Evolutionary conservation across 805 yeast genomes (phyloP), one percentile per base, ranked within the genome.

Genomic region (Wickerhamiella brachini): DNA sequence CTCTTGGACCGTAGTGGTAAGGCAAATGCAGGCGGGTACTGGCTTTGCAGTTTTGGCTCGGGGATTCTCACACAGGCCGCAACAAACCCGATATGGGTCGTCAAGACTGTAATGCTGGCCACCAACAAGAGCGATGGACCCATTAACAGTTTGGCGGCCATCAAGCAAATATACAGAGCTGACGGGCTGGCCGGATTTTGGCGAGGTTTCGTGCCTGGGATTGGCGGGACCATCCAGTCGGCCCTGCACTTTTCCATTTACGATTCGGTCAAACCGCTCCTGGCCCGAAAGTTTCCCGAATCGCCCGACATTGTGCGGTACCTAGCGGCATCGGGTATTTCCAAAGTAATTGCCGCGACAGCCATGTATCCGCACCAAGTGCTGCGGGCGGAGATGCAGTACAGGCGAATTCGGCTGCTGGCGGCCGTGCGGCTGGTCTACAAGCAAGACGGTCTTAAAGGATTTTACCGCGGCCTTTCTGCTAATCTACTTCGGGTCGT

Each of bases 1-100:
- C 52, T 12, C 18, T 42, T 45, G 17, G 17, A 15, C 18, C 38
- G 42, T 12, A 23, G 23, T 21, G 26, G 17, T 15, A 24, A 8
- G 18, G 12, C 21, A 15, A 46, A 49, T 13, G 53, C 56, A 18
- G 17, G 29, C 12, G 5, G 34, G n/a, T 20, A 18, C 23, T 26
- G 29, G 39, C 24, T 26, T 6, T 37, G 38, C 59, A 82, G 88
- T 1, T 74, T 79, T 47, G 56, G 73, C 1, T 88, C 97, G 0
- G 98, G 98, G 0, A 61, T 80, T 42, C 60, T 80, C 5, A 86
- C 96, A 0, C 76, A 94, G 0, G 51, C 86, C 0, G 43, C 85
- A 15, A 89, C 98, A 0, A 93, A 88, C 62, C 98, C 98, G 0
- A 76, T 90, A 10, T 90, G 98, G 98, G 95, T 93, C 1, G 65